A percentile compares a stretch with the other conserved stretches of the same genome.
Evolutionary conservation across 805 yeast genomes (phyloP).

Genomic region (Diddensiella caesifluorescens): DNA sequence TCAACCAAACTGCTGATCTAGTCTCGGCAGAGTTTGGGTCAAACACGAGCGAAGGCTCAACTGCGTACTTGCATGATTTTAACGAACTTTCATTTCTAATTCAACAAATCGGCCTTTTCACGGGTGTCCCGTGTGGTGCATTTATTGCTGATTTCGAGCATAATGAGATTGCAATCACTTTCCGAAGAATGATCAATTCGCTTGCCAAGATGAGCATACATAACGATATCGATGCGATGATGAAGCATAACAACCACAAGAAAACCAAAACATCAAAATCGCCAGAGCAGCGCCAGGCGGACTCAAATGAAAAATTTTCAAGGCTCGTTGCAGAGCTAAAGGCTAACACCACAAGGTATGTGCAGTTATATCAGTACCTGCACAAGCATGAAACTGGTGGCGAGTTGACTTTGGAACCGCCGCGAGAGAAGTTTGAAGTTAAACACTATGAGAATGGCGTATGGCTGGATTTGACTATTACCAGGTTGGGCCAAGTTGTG

Average conservation of each 20-base stretch:
- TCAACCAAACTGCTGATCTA: constrained; percentile 5
- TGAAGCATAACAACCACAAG: constrained; percentile 9
- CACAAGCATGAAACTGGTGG: not conserved
- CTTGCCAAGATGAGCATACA: constrained; percentile 18
- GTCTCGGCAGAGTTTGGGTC: constrained; percentile 1
- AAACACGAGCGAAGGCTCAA: not conserved
- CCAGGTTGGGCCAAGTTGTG: constrained; percentile 11
- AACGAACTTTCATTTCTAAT: constrained; percentile 11
- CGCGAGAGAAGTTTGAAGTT: constrained; percentile 13
- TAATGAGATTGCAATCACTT: constrained; percentile 16
- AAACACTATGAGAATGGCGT: constrained; percentile 15
- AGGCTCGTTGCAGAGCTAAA: constrained; percentile 6
- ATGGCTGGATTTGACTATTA: constrained; percentile 16
- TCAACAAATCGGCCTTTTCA: constrained; percentile 18
- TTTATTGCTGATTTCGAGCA: constrained; percentile 16
- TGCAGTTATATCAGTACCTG: constrained; percentile 4
- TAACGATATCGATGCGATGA: constrained; percentile 16
- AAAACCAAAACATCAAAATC: too few relatives aligned
- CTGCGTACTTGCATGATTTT: constrained; percentile 7
- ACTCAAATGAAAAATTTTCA: too few relatives aligned
- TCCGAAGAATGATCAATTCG: constrained; percentile 17
- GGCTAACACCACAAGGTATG: constrained; percentile 7
- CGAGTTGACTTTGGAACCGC: not conserved
- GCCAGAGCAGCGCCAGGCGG: too few relatives aligned
- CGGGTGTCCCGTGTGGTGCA: constrained; percentile 24